phyloP scores from a whole-genome alignment of 1,284 basidiomycete genomes.

The Volvariella surrecta region DNA sequence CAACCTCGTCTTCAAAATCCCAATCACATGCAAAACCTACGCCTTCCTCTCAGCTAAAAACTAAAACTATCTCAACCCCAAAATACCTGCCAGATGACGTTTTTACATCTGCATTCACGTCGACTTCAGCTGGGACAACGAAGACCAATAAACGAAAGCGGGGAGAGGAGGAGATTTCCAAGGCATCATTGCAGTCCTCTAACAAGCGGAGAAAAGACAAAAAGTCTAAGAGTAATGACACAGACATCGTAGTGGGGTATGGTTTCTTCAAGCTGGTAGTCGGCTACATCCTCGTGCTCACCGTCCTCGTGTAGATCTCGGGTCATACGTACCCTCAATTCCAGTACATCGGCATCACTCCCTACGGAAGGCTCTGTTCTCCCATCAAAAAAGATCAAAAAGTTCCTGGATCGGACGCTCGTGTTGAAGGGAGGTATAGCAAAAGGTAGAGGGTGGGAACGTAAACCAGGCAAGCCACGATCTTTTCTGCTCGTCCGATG shows the following conservation, averaged over 20 bases:
- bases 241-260: slow-evolving; percentile 18
- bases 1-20: slow-evolving; percentile 5
- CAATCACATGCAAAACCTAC: slow-evolving; percentile 10
- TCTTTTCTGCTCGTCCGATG: not conserved
- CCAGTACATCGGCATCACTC: not conserved
- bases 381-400: slow-evolving; percentile 14
- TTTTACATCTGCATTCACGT: slow-evolving; percentile 36
- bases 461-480: slow-evolving; percentile 13
- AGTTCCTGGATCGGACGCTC: slow-evolving; percentile 14
- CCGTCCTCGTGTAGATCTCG: slow-evolving; percentile 14
- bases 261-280: slow-evolving; percentile 7
- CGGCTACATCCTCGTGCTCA: not conserved
- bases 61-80: slow-evolving; percentile 16
- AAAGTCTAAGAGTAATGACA: slow-evolving; percentile 8
- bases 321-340: slow-evolving; percentile 19
- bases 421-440: slow-evolving; percentile 11
- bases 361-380: slow-evolving; percentile 10
- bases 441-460: slow-evolving; percentile 15
- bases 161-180: slow-evolving; percentile 4
- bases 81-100: slow-evolving; percentile 41
- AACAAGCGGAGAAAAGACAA: slow-evolving; percentile 10
- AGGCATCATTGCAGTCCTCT: slow-evolving; percentile 1
- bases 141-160: slow-evolving; percentile 9
- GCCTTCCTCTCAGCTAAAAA: slow-evolving; percentile 9
- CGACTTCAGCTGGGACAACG: slow-evolving; percentile 11